phyloP scores from a whole-genome alignment of 805 yeast genomes.

The Ogataea henricii region DNA sequence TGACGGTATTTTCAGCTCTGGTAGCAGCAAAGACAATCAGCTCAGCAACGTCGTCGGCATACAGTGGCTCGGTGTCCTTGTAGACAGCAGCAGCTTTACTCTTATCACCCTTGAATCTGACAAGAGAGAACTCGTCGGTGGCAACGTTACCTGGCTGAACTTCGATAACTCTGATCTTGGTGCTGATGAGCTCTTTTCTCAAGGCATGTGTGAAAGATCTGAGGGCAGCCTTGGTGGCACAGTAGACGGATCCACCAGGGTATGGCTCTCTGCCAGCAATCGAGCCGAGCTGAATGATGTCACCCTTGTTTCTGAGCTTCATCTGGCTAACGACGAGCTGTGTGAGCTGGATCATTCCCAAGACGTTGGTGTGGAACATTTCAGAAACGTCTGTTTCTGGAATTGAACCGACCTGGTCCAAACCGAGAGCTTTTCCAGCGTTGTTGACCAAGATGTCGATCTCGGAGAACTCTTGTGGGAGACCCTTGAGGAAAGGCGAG shows the following conservation, averaged over 20 bases:
- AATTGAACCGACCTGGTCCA: slow-evolving; percentile 73
- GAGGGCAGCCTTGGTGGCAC: slow-evolving; percentile 74
- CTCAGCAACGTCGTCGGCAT: slow-evolving; percentile 76
- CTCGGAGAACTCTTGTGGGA: slow-evolving; percentile 52
- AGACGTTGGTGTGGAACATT: slow-evolving; percentile 85
- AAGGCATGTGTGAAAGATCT: slow-evolving; percentile 70
- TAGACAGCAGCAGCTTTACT: slow-evolving; percentile 65
- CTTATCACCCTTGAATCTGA: slow-evolving; percentile 64
- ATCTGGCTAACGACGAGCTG: slow-evolving; percentile 75
- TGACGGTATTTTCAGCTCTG: slow-evolving; percentile 68
- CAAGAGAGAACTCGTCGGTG: slow-evolving; percentile 66
- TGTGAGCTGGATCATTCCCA: slow-evolving; percentile 82
- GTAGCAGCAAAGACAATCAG: slow-evolving; percentile 65
- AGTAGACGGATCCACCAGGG: slow-evolving; percentile 77
- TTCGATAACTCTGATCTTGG: slow-evolving; percentile 66
- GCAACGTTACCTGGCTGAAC: slow-evolving; percentile 81
- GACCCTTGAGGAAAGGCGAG: slow-evolving; percentile 43
- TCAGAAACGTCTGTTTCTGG: slow-evolving; percentile 61
- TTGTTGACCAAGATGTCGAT: slow-evolving; percentile 71
- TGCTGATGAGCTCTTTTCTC: slow-evolving; percentile 54
- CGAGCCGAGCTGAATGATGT: slow-evolving; percentile 73
- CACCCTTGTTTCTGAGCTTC: slow-evolving; percentile 70
- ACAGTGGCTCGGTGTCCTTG: slow-evolving; percentile 66
- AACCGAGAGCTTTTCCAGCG: slow-evolving; percentile 82
- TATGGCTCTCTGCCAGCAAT: slow-evolving; percentile 80